These are phyloP conservation scores for Climacium dendroides DNA, from an alignment of 225 moss, liverwort and hornwort genomes.

Conservation along the genomic window DNA sequence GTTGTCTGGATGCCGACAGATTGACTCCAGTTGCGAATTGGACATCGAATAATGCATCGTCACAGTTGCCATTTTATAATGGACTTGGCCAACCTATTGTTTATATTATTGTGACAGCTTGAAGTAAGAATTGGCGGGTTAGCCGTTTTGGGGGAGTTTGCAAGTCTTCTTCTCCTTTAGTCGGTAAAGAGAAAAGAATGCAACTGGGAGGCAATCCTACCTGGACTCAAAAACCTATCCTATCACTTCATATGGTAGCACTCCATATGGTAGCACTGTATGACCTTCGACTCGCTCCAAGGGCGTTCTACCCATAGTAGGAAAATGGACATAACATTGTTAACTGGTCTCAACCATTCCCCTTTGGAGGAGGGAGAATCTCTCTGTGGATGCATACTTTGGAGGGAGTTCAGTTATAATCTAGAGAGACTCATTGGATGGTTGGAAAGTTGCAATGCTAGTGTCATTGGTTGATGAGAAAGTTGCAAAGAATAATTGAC, in stretches of 20 bases:
- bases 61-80: background rate
- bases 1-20: background rate
- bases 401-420: background rate
- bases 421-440: rapidly evolving
- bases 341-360: background rate
- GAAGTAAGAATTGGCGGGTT: background rate
- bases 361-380: background rate
- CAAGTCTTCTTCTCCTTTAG: background rate
- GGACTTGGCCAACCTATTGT: background rate
- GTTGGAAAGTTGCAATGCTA: rapidly evolving
- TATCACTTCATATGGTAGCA: background rate
- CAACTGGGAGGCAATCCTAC: background rate
- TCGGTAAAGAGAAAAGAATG: background rate
- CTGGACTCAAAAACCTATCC: background rate
- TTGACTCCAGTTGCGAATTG: background rate
- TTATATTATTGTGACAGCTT: too few species aligned
- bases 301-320: background rate
- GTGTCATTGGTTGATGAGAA: background rate
- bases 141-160: background rate
- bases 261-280: background rate
- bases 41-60: background rate
- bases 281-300: background rate
- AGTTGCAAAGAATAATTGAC: background rate
- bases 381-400: rapidly evolving
- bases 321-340: background rate